These are phyloP conservation scores for Wickerhamiella occidentalis DNA, from an alignment of 805 yeast species.

Conservation along the genomic window DNA sequence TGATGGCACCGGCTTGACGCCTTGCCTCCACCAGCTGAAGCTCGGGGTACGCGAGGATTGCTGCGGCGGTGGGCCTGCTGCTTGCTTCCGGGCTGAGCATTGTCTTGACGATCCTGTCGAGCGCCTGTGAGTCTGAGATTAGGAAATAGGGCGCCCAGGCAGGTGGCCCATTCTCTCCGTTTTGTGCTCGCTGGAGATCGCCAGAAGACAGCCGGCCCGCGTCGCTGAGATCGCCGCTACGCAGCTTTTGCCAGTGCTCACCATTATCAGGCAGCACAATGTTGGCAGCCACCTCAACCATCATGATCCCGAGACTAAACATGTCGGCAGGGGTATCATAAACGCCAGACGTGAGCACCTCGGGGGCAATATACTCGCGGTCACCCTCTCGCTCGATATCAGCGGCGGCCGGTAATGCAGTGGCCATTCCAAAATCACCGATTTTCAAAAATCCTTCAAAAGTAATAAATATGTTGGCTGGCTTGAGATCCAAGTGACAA, in stretches of 20 bases:
- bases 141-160: slow-evolving; percentile 81
- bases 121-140: slow-evolving; percentile 52
- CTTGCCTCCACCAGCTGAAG: slow-evolving; percentile 28
- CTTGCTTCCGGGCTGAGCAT: slow-evolving; percentile 81
- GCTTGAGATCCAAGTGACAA: slow-evolving; percentile 83
- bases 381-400: slow-evolving; percentile 91
- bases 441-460: slow-evolving; percentile 90
- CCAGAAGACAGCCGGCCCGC: slow-evolving; percentile 72
- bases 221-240: slow-evolving; percentile 91
- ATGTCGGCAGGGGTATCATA: slow-evolving; percentile 91
- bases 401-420: slow-evolving; percentile 49
- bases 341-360: slow-evolving; percentile 65
- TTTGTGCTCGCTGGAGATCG: slow-evolving; percentile 34
- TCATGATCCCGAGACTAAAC: slow-evolving; percentile 84
- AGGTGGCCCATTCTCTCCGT: slow-evolving; percentile 32
- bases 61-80: slow-evolving; percentile 66
- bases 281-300: slow-evolving; percentile 93
- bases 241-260: slow-evolving; percentile 85
- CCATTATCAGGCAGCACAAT: slow-evolving; percentile 93
- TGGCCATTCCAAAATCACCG: slow-evolving; percentile 94
- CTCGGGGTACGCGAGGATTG: slow-evolving; percentile 59
- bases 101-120: slow-evolving; percentile 72
- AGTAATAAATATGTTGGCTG: slow-evolving; percentile 86
- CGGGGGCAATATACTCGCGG: slow-evolving; percentile 95
- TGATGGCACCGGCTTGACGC: slow-evolving; percentile 13